These are phyloP conservation scores for Dendrobium chrysotoxum DNA, from an alignment of 106 monocot species.

Conservation along the genomic window DNA sequence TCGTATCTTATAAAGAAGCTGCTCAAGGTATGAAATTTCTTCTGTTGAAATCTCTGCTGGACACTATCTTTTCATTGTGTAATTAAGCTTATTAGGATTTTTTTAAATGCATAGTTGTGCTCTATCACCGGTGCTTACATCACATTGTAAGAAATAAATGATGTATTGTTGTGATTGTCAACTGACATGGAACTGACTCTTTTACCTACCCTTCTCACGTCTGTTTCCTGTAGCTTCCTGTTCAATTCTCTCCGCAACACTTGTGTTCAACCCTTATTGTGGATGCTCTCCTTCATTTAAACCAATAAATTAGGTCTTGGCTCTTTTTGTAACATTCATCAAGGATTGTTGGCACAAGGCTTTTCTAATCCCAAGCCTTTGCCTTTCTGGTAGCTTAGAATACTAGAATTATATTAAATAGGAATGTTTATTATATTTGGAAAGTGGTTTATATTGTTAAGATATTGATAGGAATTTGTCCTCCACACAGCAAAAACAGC, in stretches of 20 bases:
- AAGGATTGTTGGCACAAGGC: no score
- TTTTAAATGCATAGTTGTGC: background rate
- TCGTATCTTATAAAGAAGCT: conserved; percentile 76
- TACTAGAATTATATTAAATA: no score
- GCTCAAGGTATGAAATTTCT: conserved; percentile 46
- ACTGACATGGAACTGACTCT: background rate
- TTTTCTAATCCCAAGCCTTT: no score
- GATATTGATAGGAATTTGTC: no score
- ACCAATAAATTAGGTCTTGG: no score
- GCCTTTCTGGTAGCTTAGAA: no score
- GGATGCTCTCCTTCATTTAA: no score
- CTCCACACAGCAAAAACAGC: no score
- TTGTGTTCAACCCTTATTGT: no score
- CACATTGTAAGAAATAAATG: background rate
- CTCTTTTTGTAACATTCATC: no score
- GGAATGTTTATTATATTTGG: no score
- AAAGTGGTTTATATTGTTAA: no score
- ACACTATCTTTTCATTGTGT: background rate
- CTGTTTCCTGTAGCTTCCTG: background rate
- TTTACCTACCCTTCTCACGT: background rate
- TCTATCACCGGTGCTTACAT: background rate
- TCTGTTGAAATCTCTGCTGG: background rate
- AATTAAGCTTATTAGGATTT: background rate
- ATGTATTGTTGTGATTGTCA: background rate
- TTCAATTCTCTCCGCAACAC: background rate